These are phyloP conservation scores for Solanum hybrid DNA, from an alignment of 305 asterid genomes.

Conservation along the genomic window DNA sequence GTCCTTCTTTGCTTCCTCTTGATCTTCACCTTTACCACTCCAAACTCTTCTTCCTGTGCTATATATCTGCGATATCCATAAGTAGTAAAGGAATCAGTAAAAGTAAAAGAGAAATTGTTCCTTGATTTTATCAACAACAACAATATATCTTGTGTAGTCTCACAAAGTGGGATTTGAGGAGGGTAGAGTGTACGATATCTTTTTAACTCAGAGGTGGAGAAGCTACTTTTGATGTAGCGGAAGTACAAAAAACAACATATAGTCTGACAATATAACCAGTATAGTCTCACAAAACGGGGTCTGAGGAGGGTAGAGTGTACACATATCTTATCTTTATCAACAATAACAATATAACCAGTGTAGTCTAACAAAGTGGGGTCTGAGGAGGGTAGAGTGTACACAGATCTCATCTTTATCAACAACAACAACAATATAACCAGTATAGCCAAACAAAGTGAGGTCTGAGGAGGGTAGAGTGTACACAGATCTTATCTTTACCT, in stretches of 20 bases:
- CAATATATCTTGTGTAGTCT: background rate
- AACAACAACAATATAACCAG: background rate
- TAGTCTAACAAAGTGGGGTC: background rate
- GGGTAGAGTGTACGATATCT: background rate
- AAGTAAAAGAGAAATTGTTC: background rate
- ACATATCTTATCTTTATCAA: background rate
- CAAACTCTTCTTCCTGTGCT: conserved; percentile 9
- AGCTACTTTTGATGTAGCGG: too few relatives aligned
- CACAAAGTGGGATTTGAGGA: accelerated
- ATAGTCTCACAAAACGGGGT: background rate
- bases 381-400: too few relatives aligned
- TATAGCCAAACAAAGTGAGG: accelerated
- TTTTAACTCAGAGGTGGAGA: background rate
- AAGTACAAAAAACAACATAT: too few relatives aligned
- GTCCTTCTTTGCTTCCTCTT: conserved; percentile 13
- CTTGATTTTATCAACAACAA: background rate
- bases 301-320: too few relatives aligned
- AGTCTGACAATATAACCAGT: background rate
- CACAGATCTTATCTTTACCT: background rate
- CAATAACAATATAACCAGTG: background rate
- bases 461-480: background rate
- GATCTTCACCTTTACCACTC: conserved; percentile 10
- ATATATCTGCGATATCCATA: background rate
- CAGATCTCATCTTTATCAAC: background rate
- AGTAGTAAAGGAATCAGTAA: background rate